These are phyloP conservation scores for Bacterosira constricta DNA, from an alignment of 108 stramenopile species.

Conservation along the genomic window DNA sequence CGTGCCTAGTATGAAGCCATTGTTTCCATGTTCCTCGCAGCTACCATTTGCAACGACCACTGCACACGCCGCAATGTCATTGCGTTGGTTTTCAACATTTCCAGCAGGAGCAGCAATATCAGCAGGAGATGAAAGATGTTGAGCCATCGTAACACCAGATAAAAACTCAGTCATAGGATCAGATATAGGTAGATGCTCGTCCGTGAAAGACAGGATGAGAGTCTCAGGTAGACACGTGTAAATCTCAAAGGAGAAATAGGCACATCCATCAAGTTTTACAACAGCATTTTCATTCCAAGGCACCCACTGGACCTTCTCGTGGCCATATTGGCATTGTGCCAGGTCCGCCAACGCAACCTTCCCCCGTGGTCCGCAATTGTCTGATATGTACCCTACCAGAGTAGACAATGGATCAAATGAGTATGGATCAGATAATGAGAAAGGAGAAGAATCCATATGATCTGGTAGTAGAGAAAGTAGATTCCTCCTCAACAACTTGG, in stretches of 20 bases:
- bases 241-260: not conserved
- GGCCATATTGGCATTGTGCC: constrained; percentile 1
- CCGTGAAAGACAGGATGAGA: not conserved
- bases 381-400: constrained; percentile 1
- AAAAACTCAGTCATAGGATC: no score
- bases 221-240: not conserved
- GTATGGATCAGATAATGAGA: not conserved
- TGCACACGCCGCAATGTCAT: not conserved
- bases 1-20: not conserved
- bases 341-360: constrained; percentile 9
- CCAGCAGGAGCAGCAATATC: not conserved
- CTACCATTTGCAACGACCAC: not conserved
- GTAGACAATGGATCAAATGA: not conserved
- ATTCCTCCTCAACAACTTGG: no score
- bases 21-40: not conserved
- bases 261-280: not conserved
- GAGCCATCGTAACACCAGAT: no score
- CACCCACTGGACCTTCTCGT: constrained; percentile 5
- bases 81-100: not conserved
- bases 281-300: not conserved
- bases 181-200: not conserved
- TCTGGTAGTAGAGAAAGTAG: no score
- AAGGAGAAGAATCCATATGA: no score
- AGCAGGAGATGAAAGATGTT: no score
- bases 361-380: constrained; percentile 5